Evolutionary conservation across 257 asterid species (phyloP).

Genomic region (Fraxinus pennsylvanica): DNA sequence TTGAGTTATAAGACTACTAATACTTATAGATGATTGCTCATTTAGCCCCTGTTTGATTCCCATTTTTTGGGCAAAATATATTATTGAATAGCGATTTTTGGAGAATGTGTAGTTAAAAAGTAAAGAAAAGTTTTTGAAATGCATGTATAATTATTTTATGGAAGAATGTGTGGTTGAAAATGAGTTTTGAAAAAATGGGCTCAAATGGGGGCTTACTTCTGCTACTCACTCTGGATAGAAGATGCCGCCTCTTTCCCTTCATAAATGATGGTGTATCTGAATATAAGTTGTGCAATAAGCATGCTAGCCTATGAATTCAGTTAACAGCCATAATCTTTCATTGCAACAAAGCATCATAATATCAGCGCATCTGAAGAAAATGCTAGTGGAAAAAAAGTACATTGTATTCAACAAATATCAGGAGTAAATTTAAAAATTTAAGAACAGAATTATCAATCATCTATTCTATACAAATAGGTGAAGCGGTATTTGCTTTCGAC

Average conservation of each 20-base stretch:
- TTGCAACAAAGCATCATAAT: neutral
- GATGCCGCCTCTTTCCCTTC: neutral
- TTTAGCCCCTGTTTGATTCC: too few relatives aligned
- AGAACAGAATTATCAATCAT: neutral
- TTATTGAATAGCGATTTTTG: too few relatives aligned
- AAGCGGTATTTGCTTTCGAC: neutral
- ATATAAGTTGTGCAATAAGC: neutral
- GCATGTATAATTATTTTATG: too few relatives aligned
- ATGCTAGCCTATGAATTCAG: neutral
- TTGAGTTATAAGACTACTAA: neutral
- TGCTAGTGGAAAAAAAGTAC: neutral
- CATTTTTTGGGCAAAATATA: too few relatives aligned
- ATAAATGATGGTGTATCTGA: too few relatives aligned
- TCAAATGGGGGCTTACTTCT: neutral
- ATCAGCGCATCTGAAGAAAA: neutral
- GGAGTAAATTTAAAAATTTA: neutral
- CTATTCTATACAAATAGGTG: too few relatives aligned
- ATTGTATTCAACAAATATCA: neutral
- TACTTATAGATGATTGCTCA: too few relatives aligned
- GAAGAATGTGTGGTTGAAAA: too few relatives aligned
- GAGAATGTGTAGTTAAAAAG: too few relatives aligned
- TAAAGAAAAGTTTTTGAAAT: too few relatives aligned
- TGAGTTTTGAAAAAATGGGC: too few relatives aligned
- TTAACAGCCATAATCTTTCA: neutral
- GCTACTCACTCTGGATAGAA: neutral